phyloP scores from a whole-genome alignment of 192 early-diverging fungal genomes.

The Globomyces pollinis-pini region DNA sequence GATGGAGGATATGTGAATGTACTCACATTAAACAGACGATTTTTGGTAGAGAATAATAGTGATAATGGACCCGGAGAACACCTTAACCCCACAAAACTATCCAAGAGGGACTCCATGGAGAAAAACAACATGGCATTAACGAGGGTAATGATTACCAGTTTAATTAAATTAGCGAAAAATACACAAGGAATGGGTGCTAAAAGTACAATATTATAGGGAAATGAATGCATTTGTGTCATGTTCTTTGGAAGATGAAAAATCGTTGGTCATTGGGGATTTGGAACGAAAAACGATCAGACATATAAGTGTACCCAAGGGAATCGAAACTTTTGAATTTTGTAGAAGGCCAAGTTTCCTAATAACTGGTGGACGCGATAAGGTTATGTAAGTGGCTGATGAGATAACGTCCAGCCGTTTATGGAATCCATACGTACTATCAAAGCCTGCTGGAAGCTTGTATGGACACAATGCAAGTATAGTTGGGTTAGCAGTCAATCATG shows the following conservation, averaged over 20 bases:
- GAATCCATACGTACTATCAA: slow-evolving; percentile 60
- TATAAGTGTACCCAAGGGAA: slow-evolving; percentile 50
- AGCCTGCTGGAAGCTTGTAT: slow-evolving; percentile 48
- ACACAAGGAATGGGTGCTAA: slow-evolving; percentile 56
- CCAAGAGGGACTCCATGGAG: slow-evolving; percentile 31
- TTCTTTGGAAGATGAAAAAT: slow-evolving; percentile 38
- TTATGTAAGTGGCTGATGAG: slow-evolving; percentile 35
- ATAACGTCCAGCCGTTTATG: slow-evolving; percentile 57
- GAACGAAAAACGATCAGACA: slow-evolving; percentile 46
- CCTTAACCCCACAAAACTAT: slow-evolving; percentile 39
- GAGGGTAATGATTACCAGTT: slow-evolving; percentile 16
- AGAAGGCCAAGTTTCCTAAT: slow-evolving; percentile 53
- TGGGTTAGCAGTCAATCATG: slow-evolving; percentile 46
- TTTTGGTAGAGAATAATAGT: slow-evolving; percentile 33
- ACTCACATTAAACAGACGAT: slow-evolving; percentile 38
- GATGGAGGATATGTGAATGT: slow-evolving; percentile 57
- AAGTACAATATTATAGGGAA: slow-evolving; percentile 50
- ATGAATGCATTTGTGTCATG: slow-evolving; percentile 58
- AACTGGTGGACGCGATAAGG: slow-evolving; percentile 56
- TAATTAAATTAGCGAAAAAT: slow-evolving; percentile 39
- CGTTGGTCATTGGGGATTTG: slow-evolving; percentile 49
- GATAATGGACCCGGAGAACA: slow-evolving; percentile 33
- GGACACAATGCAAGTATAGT: slow-evolving; percentile 49
- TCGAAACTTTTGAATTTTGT: slow-evolving; percentile 56
- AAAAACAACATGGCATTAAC: slow-evolving; percentile 41